Base-by-base conservation (phyloP, 805 yeast species). In the Candida mattraensis region DNA sequence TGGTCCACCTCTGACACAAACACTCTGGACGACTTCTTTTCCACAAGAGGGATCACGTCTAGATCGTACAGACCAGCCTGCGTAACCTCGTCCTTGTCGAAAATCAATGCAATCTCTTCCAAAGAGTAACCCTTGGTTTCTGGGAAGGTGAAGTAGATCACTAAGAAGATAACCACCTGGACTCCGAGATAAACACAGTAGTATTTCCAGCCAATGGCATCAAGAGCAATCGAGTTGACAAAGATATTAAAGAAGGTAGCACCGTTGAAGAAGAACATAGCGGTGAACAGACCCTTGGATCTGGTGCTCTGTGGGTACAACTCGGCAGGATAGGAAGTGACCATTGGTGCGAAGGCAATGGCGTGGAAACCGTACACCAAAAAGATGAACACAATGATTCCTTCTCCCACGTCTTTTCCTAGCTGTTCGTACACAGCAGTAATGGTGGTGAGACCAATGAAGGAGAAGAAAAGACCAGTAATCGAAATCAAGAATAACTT, bases 41-140 rank as follows among this genome's bases (percentile, higher is more conserved):
- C 37, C 15, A 18, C 25, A 15, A 33, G 25, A 27, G 12, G 15
- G n/a, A n/a, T n/a, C 7, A 15, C 27, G 16, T 35, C 35, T 8
- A 31, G 9, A 12, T 27, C 37, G 4, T 19, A 25, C 33, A 40
- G 28, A 16, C 42, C 37, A 10, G 39, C 38, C 34, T 44, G 43
- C 17, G 48, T 44, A 18, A 32, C 16, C 29, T 34, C 40, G 31
- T 41, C 75, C 61, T 72, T 72, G 54, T 81, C 81, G 32, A 67
- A 70, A 39, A 70, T 69, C 40, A 67, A 61, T 47, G 67, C 81
- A 40, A 80, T 74, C 51, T 78, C 80, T 45, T 76, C 80, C 56
- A 73, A 69, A 13, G 75, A 66, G 58, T 74, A 69, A 11, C 80
- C 80, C 61, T 74, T 78, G n/a, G 87, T 80, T 60, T 80, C 87